Conservation (phyloP, 345 rosid genomes). For the Reutealis trisperma region DNA sequence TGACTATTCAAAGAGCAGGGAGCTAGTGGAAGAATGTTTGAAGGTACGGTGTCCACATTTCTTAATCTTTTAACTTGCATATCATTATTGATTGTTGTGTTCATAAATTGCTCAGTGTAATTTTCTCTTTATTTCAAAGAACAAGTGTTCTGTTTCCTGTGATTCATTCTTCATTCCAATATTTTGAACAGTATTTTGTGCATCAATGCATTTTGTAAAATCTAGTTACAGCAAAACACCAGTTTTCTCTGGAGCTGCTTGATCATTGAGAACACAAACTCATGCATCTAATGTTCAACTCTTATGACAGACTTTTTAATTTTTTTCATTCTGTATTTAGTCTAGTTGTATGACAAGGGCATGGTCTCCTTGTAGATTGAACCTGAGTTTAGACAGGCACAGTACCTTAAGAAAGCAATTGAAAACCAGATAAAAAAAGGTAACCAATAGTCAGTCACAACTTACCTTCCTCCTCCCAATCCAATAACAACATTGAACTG, state of each 20-base stretch:
- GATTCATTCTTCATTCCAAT: not conserved
- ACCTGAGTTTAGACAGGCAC: conserved; percentile 88
- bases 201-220: conserved; percentile 1
- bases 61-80: not conserved
- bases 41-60: conserved; percentile 39
- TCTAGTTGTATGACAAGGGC: not conserved
- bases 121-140: not conserved
- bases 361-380: conserved; percentile 48
- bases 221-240: not conserved
- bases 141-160: not conserved
- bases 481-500: not conserved
- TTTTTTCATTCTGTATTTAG: not conserved
- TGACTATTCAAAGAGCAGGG: conserved; percentile 62
- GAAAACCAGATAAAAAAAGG: conserved; percentile 75
- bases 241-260: not conserved
- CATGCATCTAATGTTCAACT: not conserved
- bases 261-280: not conserved
- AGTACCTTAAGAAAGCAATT: conserved; percentile 58
- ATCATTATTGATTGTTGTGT: not conserved
- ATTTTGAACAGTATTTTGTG: too few relatives aligned
- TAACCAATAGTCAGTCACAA: not conserved
- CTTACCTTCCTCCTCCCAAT: too few relatives aligned
- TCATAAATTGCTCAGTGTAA: not conserved
- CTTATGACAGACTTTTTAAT: not conserved
- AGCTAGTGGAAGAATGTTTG: conserved; percentile 61